Percentiles rank a stretch among this genome's conserved stretches.
Evolutionary conservation across 805 yeast genomes (phyloP).

Genomic region (Zygotorulaspora sp.): DNA sequence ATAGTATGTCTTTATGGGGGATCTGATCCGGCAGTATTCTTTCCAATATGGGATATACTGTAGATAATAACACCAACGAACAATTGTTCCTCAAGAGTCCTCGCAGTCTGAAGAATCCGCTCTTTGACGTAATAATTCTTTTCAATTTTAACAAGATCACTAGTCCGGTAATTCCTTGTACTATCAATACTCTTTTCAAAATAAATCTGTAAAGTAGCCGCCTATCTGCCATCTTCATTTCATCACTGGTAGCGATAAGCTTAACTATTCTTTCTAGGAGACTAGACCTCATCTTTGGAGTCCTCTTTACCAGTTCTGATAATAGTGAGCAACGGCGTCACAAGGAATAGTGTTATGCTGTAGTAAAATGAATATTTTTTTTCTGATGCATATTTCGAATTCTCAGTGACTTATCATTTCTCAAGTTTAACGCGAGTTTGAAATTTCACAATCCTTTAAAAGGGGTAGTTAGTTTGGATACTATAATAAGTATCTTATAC

Average conservation of each 20-base stretch:
- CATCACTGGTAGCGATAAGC: not conserved
- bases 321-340: too few species aligned
- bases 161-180: constrained; percentile 8
- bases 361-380: too few species aligned
- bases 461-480: not conserved
- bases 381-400: too few species aligned
- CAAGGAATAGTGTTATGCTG: too few species aligned
- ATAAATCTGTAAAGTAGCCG: not conserved
- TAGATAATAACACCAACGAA: constrained; percentile 7
- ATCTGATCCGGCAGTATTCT: not conserved
- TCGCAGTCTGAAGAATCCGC: not conserved
- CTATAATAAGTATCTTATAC: too few species aligned
- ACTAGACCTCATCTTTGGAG: not conserved
- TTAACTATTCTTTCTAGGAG: not conserved
- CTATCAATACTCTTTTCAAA: constrained; percentile 5
- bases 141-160: constrained; percentile 4
- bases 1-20: not conserved
- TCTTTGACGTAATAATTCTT: not conserved
- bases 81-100: constrained; percentile 5
- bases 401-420: too few species aligned
- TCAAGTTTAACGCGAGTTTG: too few species aligned
- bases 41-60: constrained; percentile 6
- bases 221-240: not conserved
- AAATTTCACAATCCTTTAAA: not conserved
- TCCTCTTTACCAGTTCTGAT: too few species aligned